Conservation (phyloP, 345 rosid species). For the Hibiscus syriacus region DNA sequence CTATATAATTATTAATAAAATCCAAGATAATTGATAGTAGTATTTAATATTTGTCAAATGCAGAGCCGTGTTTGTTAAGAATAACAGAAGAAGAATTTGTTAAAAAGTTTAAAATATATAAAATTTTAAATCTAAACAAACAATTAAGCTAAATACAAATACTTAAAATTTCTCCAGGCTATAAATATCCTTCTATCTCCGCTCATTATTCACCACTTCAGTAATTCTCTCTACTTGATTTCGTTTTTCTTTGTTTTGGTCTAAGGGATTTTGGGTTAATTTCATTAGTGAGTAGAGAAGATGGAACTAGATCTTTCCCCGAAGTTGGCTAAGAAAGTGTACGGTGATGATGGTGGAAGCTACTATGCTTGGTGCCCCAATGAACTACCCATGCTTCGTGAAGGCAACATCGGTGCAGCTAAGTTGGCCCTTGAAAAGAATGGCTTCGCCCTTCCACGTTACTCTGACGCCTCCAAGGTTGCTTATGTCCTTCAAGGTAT, state of each 20-base stretch:
- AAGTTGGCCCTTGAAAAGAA: constrained; percentile 73
- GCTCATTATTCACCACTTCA: background rate
- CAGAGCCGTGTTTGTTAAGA: too few relatives aligned
- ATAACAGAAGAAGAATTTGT: too few relatives aligned
- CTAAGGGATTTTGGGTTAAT: too few relatives aligned
- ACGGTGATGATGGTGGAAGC: constrained; percentile 70
- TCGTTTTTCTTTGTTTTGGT: background rate
- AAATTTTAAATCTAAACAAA: background rate
- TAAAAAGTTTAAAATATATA: background rate
- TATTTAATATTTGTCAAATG: too few relatives aligned
- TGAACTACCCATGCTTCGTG: constrained; percentile 66
- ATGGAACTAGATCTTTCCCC: constrained; percentile 89
- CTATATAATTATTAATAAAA: too few relatives aligned
- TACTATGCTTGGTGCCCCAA: constrained; percentile 71
- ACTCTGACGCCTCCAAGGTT: constrained; percentile 81
- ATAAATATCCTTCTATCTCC: background rate
- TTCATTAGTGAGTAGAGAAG: background rate
- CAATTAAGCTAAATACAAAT: background rate
- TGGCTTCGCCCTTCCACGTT: constrained; percentile 82
- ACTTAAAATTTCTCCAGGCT: background rate
- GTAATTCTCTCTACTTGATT: background rate
- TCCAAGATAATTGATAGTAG: too few relatives aligned
- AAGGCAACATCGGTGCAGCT: constrained; percentile 84
- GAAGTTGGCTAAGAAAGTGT: constrained; percentile 51
- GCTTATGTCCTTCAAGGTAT: constrained; percentile 89